Evolutionary conservation across 179 eudicot genomes (phyloP).

Genomic region (Nepenthes alata): DNA sequence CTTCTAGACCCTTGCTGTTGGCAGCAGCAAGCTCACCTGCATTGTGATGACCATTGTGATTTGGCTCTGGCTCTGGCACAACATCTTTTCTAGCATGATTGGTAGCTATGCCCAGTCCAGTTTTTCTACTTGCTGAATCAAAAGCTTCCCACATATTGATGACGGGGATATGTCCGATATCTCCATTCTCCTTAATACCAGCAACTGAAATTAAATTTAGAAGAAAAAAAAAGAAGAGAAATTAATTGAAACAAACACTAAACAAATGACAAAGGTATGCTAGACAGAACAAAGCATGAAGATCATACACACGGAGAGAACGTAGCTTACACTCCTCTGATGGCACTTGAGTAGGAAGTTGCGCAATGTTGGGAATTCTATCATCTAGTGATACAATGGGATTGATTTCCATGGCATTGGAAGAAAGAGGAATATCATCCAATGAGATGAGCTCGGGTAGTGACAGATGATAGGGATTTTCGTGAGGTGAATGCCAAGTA

Average conservation of each 20-base stretch:
- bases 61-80: conserved; percentile 10
- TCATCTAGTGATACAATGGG: conserved; percentile 7
- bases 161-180: conserved; percentile 16
- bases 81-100: conserved; percentile 13
- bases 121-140: conserved; percentile 14
- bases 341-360: conserved; percentile 14
- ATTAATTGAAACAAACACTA: conserved; percentile 1
- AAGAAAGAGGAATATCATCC: conserved; percentile 26
- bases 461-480: conserved; percentile 12
- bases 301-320: not conserved
- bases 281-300: not conserved
- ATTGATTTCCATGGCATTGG: conserved; percentile 13
- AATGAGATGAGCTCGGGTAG: conserved; percentile 24
- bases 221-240: conserved; percentile 4
- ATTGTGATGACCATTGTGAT: conserved; percentile 6
- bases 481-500: conserved; percentile 23
- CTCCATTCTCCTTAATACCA: conserved; percentile 19
- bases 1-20: conserved; percentile 10
- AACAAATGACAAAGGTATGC: not conserved
- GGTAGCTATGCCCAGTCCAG: conserved; percentile 5
- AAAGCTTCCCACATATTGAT: conserved; percentile 21
- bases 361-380: conserved; percentile 5
- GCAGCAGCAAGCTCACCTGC: conserved; percentile 6
- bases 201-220: conserved; percentile 18
- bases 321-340: conserved; percentile 32